A percentile compares a stretch with the other conserved stretches of the same genome.
phyloP scores from a whole-genome alignment of 2,329 filamentous ascomycete species.

The Chaetomium strumarium region DNA sequence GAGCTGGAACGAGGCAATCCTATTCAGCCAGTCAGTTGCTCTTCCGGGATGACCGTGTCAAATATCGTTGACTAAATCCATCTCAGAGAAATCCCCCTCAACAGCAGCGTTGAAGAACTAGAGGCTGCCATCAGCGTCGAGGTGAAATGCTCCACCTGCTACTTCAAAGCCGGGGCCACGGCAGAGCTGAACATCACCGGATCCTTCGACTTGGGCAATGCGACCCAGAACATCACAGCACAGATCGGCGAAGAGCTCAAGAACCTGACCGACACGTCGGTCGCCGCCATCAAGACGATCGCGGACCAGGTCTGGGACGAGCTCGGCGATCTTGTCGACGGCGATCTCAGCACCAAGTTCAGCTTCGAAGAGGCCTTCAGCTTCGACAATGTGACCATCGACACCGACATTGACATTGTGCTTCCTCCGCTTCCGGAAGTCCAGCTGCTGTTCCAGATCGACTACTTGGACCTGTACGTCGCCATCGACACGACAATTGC shows the following conservation, averaged over 20 bases:
- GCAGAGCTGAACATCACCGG: conserved; percentile 38
- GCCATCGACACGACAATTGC: conserved; percentile 39
- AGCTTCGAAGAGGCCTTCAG: conserved; percentile 17
- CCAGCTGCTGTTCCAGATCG: conserved; percentile 41
- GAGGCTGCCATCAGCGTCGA: conserved; percentile 30
- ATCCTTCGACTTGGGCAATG: conserved; percentile 35
- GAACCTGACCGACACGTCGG: conserved; percentile 28
- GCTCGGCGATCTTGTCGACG: conserved; percentile 22
- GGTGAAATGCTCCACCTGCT: conserved; percentile 44
- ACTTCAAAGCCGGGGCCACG: conserved; percentile 42
- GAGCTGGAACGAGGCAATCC: conserved; percentile 35
- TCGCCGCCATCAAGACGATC: neutral
- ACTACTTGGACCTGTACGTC: conserved; percentile 46
- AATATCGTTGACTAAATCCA: neutral
- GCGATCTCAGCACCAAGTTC: conserved; percentile 29
- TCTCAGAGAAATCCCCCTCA: neutral
- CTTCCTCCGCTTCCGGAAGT: conserved; percentile 39
- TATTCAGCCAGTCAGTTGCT: conserved; percentile 27
- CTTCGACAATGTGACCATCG: conserved; percentile 28
- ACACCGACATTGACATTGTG: conserved; percentile 40
- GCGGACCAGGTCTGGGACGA: neutral
- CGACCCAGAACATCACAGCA: conserved; percentile 30
- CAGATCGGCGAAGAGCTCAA: conserved; percentile 30
- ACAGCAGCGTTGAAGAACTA: conserved; percentile 12
- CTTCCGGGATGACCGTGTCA: neutral